Evolutionary conservation across 352 stramenopile species (phyloP).

Genomic region (Pelagophyceae sp.): DNA sequence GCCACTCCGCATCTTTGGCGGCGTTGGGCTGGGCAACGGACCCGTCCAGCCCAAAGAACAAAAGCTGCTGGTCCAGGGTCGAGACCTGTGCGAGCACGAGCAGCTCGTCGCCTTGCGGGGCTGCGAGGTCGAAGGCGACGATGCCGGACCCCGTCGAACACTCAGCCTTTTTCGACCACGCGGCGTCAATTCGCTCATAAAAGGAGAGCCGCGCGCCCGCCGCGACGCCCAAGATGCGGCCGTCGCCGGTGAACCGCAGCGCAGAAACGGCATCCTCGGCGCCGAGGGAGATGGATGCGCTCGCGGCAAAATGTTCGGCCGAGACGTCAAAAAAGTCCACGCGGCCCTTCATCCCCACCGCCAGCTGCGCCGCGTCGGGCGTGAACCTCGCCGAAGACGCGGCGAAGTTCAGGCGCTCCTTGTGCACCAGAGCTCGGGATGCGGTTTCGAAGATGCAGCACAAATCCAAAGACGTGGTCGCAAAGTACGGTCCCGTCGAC

Average conservation of each 20-base stretch:
- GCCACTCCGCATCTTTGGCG: not conserved
- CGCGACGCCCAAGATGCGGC: not conserved
- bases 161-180: not conserved
- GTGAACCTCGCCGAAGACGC: constrained; percentile 60
- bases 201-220: not conserved
- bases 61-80: not conserved
- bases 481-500: too few species aligned
- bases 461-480: too few species aligned
- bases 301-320: too few species aligned
- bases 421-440: too few species aligned
- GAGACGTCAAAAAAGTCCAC: not conserved
- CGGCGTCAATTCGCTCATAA: constrained; percentile 8
- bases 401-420: constrained; percentile 23
- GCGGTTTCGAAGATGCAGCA: too few species aligned
- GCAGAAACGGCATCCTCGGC: not conserved
- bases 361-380: constrained; percentile 44
- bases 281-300: not conserved
- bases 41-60: constrained; percentile 14
- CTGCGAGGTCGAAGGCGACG: constrained; percentile 12
- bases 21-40: not conserved
- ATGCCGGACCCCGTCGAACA: constrained; percentile 1
- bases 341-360: constrained; percentile 56
- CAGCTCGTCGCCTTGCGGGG: too few species aligned
- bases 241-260: not conserved
- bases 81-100: constrained; percentile 8